These are phyloP conservation scores for Magnusiomyces clavatus DNA, from an alignment of 1,139 yeast genomes.

Conservation along the genomic window DNA sequence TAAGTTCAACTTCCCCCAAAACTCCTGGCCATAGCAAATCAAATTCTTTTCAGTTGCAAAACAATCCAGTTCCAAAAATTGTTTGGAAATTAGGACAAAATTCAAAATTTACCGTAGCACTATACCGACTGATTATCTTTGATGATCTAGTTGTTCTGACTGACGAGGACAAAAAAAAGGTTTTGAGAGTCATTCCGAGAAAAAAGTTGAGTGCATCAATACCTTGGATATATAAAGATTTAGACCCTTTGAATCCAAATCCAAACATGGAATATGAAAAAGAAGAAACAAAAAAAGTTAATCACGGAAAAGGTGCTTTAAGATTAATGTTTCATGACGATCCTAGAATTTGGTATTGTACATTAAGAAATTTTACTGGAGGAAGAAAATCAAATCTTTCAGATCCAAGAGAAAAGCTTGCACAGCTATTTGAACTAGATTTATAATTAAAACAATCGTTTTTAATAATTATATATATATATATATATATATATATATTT, in stretches of 20 bases:
- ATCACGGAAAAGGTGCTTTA: not conserved
- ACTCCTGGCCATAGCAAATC: no score
- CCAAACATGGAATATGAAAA: no score
- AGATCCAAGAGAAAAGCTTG: not conserved
- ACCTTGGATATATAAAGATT: slow-evolving; percentile 11
- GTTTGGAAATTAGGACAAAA: slow-evolving; percentile 7
- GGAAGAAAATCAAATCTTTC: not conserved
- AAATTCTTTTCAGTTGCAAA: no score
- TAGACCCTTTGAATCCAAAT: not conserved
- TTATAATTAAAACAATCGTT: not conserved
- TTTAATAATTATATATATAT: not conserved
- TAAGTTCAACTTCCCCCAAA: no score
- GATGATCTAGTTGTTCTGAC: slow-evolving; percentile 11
- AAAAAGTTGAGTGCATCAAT: slow-evolving; percentile 8
- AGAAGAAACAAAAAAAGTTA: no score
- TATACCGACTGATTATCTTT: slow-evolving; percentile 11
- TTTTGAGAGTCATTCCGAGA: slow-evolving; percentile 8
- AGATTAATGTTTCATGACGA: slow-evolving; percentile 11
- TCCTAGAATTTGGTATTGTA: slow-evolving; percentile 11
- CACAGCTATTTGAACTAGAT: not conserved
- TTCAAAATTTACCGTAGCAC: slow-evolving; percentile 6
- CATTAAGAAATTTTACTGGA: slow-evolving; percentile 5
- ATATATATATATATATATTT: not conserved
- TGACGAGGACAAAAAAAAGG: slow-evolving; percentile 13
- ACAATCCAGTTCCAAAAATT: slow-evolving; percentile 13